These are phyloP conservation scores for Hymenochaete sp. DNA, from an alignment of 1,284 basidiomycete species.

Conservation along the genomic window DNA sequence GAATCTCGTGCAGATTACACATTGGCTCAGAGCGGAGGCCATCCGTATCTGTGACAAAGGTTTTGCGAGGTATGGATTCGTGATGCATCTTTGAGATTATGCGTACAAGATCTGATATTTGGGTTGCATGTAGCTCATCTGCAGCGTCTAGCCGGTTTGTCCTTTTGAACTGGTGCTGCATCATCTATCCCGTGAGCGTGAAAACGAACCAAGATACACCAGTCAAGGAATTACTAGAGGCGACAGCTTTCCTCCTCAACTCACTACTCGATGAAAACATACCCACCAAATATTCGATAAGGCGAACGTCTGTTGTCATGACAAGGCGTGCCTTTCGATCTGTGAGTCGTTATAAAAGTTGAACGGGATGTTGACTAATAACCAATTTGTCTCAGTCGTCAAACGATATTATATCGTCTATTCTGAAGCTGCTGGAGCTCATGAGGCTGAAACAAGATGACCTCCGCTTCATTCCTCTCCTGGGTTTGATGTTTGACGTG, in stretches of 20 bases:
- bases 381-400: conserved; percentile 6
- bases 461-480: conserved; percentile 40
- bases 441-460: conserved; percentile 35
- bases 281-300: conserved; percentile 49
- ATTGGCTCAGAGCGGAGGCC: conserved; percentile 13
- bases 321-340: conserved; percentile 57
- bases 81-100: conserved; percentile 53
- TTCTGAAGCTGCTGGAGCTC: conserved; percentile 44
- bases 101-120: conserved; percentile 42
- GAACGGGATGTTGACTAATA: conserved; percentile 3
- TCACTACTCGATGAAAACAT: conserved; percentile 42
- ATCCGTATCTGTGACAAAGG: conserved; percentile 32
- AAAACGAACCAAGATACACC: conserved; percentile 20
- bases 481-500: conserved; percentile 57
- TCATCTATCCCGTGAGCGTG: conserved; percentile 48
- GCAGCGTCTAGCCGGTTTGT: conserved; percentile 61
- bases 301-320: conserved; percentile 48
- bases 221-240: conserved; percentile 33
- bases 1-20: conserved; percentile 24
- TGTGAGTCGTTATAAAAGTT: conserved; percentile 28
- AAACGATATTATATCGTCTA: conserved; percentile 31
- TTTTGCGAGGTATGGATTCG: conserved; percentile 33
- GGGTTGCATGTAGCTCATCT: conserved; percentile 38
- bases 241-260: conserved; percentile 53
- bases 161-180: conserved; percentile 67